Conservation (phyloP, 345 rosid species). For the Brassica incana region DNA sequence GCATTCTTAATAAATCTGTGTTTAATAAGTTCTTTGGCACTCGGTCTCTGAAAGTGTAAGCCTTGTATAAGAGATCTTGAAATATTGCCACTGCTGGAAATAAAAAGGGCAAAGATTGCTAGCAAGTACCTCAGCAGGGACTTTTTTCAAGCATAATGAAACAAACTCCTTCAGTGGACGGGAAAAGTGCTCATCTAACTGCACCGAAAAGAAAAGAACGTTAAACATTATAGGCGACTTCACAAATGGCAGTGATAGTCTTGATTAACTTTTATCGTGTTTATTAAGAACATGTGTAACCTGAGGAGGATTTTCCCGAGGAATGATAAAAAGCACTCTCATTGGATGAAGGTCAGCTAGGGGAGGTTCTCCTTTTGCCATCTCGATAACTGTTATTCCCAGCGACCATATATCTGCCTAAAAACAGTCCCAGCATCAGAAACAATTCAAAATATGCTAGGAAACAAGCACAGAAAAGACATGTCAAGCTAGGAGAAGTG, state of each 20-base stretch:
- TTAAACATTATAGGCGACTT: constrained; percentile 10
- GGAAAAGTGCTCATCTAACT: constrained; percentile 99
- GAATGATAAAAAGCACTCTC: constrained; percentile 98
- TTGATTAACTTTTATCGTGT: constrained; percentile 18
- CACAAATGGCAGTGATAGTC: constrained; percentile 12
- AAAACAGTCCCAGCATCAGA: constrained; percentile 28
- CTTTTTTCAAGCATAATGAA: constrained; percentile 82
- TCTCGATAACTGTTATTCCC: constrained; percentile 96
- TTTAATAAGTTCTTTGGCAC: constrained; percentile 92
- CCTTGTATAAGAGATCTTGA: constrained; percentile 16
- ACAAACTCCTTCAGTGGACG: constrained; percentile 92
- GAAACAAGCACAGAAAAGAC: constrained; percentile 1
- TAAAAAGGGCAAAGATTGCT: neutral
- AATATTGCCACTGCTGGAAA: constrained; percentile 6
- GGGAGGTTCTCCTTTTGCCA: constrained; percentile 99
- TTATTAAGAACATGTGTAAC: constrained; percentile 46
- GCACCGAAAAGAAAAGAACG: constrained; percentile 36
- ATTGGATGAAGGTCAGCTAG: constrained; percentile 97
- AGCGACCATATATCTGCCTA: constrained; percentile 99
- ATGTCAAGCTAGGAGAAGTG: constrained; percentile 18
- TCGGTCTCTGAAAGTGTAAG: constrained; percentile 68
- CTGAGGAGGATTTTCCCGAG: constrained; percentile 99
- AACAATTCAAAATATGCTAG: constrained; percentile 1
- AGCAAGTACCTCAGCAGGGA: constrained; percentile 72
- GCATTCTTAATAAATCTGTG: constrained; percentile 79